phyloP scores from a whole-genome alignment of 257 asterid genomes.

The Scutellaria galericulata region DNA sequence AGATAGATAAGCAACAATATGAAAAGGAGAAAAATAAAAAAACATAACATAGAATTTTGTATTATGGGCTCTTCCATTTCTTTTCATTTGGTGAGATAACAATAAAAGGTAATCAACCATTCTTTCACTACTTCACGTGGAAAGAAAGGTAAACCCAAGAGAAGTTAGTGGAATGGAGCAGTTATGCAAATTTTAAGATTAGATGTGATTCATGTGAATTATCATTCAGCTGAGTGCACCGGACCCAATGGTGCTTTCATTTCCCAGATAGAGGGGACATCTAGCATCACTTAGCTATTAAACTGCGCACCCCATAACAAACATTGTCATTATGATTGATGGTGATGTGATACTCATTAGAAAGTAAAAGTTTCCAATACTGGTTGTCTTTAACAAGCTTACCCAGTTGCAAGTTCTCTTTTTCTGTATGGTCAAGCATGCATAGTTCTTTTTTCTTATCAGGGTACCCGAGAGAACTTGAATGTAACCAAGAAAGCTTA shows the following conservation, averaged over 20 bases:
- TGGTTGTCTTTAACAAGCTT: not conserved
- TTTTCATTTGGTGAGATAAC: not conserved
- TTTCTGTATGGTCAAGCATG: not conserved
- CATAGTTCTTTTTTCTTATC: not conserved
- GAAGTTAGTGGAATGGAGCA: constrained; percentile 16
- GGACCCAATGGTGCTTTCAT: constrained; percentile 4
- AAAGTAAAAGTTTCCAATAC: not conserved
- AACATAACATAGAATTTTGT: not conserved
- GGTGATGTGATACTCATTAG: not conserved
- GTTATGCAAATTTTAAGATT: constrained; percentile 18
- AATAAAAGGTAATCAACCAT: constrained; percentile 3
- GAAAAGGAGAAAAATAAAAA: not conserved
- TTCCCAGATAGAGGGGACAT: constrained; percentile 10
- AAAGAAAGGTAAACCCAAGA: not conserved
- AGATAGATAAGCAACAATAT: constrained; percentile 22
- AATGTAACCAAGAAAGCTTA: constrained; percentile 14
- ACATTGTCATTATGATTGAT: not conserved
- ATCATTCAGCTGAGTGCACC: not conserved
- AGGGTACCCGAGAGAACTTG: not conserved
- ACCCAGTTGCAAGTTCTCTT: not conserved
- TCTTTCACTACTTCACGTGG: not conserved
- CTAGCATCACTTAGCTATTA: constrained; percentile 10
- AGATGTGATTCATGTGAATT: not conserved
- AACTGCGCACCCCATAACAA: constrained; percentile 5
- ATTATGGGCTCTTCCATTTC: constrained; percentile 9